Conservation (phyloP, 2,329 filamentous ascomycete species). For the Aspergillus texensis region DNA sequence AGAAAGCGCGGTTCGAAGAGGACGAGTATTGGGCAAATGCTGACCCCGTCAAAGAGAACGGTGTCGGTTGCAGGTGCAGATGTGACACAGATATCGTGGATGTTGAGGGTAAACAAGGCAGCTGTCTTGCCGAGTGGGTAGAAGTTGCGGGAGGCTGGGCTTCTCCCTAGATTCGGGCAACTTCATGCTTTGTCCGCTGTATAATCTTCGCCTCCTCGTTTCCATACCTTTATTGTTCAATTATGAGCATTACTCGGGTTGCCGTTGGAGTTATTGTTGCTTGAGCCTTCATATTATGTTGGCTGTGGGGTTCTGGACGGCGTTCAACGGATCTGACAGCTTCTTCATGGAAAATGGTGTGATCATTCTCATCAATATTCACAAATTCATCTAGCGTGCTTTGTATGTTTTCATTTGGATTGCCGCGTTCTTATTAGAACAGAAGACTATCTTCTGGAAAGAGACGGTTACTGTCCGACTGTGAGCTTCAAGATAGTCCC, state of each 20-base stretch:
- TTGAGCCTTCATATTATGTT: constrained; percentile 37
- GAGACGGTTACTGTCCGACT: neutral
- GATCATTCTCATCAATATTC: constrained; percentile 39
- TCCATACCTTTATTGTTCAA: constrained; percentile 34
- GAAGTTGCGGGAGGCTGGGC: constrained; percentile 95
- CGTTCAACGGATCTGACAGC: constrained; percentile 43
- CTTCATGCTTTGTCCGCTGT: constrained; percentile 29
- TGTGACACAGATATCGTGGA: constrained; percentile 98
- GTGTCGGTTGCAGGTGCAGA: constrained; percentile 92
- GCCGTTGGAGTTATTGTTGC: constrained; percentile 34
- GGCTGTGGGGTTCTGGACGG: constrained; percentile 38
- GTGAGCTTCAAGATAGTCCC: neutral
- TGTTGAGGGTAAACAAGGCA: constrained; percentile 96
- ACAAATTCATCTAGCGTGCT: constrained; percentile 42
- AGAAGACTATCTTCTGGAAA: neutral
- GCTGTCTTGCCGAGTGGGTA: constrained; percentile 94
- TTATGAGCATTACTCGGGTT: constrained; percentile 37
- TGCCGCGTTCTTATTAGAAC: constrained; percentile 24
- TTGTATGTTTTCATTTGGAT: constrained; percentile 35
- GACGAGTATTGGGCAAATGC: constrained; percentile 94
- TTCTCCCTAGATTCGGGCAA: constrained; percentile 49
- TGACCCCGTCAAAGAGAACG: constrained; percentile 89
- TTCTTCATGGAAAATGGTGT: constrained; percentile 37
- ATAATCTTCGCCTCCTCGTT: constrained; percentile 32
- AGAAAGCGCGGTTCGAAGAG: constrained; percentile 84